Evolutionary conservation across 176 grass and related monocot genomes (phyloP), one percentile per base, ranked within the genome.

Genomic region (Miscanthus lutarioriparius): DNA sequence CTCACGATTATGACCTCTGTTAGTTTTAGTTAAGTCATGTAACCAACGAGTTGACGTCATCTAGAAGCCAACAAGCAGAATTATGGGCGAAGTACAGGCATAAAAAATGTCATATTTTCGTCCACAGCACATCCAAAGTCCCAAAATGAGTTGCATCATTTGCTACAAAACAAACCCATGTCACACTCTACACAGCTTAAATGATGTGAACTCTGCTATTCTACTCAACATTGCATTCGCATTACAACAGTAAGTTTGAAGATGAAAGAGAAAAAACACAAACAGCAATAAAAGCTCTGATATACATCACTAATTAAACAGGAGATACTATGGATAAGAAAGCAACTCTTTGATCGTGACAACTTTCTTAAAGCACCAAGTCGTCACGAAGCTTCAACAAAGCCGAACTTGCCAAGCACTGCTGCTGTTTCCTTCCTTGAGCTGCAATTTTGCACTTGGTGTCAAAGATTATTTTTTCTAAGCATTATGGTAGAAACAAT

Each of bases 401-500:
- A 85, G 27, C 89, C 85, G 48, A 94, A 98, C 59, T 87, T 92
- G 56, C 63, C 19, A 14, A 98, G 93, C 45, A 90, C 83, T 16
- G 77, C 81, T 20, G 65, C 76, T 70, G 96, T 98, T 86, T 94
- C 89, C 78, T 92, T 78, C 77, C 83, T 89, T 66, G 96, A 94
- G 63, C 96, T 98, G 96, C 86, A 87, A 86, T 89, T 74, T 25
- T 72, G 9, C 33, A 77, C 7, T 56, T 20, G 4, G 4, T 81
- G 63, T 76, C 13, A 80, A 28, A 43, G 15, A 70, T 15, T 27
- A 73, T 14, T 47, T 20, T 7, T 43, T 36, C 25, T 54, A 27
- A 72, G 85, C 20, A 79, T 11, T 54, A 35, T 33, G 41, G 48
- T 78, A 76, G 48, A 72, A 88, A 67, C 43, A 27, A 14, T n/a